Evolutionary conservation across 345 rosid species (phyloP).

Genomic region (Cardamine occulta): DNA sequence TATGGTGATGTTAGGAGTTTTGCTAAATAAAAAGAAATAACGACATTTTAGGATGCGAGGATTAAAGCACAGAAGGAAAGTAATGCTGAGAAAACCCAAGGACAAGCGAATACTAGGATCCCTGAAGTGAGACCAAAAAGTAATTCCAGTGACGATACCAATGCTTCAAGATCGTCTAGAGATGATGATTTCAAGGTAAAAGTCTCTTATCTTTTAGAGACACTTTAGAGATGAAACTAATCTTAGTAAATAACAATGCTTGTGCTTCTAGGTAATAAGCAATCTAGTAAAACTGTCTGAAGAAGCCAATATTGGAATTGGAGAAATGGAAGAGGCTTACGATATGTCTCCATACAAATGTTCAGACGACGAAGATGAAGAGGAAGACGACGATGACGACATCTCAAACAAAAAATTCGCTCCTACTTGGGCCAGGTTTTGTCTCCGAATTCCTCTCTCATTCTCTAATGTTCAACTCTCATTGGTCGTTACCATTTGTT

Average conservation of each 20-base stretch:
- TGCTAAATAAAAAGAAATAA: not conserved
- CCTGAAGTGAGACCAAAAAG: constrained; percentile 43
- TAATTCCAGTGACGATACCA: constrained; percentile 45
- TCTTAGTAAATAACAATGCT: not conserved
- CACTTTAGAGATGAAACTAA: constrained; percentile 20
- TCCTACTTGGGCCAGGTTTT: constrained; percentile 92
- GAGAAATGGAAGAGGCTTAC: constrained; percentile 62
- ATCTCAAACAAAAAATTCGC: constrained; percentile 55
- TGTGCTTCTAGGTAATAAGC: constrained; percentile 47
- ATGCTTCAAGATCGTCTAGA: constrained; percentile 40
- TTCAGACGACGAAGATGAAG: constrained; percentile 89
- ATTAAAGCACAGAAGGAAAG: constrained; percentile 43
- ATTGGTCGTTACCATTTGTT: constrained; percentile 20
- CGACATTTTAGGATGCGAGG: constrained; percentile 50
- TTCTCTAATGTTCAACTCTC: constrained; percentile 16
- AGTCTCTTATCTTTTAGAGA: constrained; percentile 8
- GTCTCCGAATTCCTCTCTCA: constrained; percentile 19
- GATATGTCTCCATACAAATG: constrained; percentile 90
- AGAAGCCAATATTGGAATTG: not conserved
- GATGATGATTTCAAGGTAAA: constrained; percentile 61
- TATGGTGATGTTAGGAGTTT: not conserved
- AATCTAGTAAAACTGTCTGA: constrained; percentile 41
- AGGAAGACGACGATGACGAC: constrained; percentile 62
- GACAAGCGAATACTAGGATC: constrained; percentile 38
- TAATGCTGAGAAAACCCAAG: constrained; percentile 44